Evolutionary conservation across 169 alveolate species (phyloP).

Genomic region (Plasmodium billcollinsi): DNA sequence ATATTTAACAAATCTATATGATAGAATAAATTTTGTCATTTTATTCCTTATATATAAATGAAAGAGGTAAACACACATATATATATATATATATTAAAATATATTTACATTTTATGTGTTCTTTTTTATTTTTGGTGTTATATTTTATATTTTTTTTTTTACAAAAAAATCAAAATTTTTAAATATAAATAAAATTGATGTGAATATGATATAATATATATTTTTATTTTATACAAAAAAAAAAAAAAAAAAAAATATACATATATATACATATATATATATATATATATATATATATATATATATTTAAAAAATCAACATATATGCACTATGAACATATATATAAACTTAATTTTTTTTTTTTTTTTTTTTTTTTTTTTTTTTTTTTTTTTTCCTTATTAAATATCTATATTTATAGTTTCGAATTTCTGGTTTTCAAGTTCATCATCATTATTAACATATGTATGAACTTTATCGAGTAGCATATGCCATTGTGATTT

Average conservation of each 20-base stretch:
- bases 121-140: neutral
- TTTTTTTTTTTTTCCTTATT: neutral
- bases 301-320: too few relatives aligned
- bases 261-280: neutral
- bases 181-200: too few relatives aligned
- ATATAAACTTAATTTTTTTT: too few relatives aligned
- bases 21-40: neutral
- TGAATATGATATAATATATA: too few relatives aligned
- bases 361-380: neutral
- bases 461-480: constrained; percentile 58
- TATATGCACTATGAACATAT: too few relatives aligned
- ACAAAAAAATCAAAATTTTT: too few relatives aligned
- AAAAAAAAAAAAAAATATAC: too few relatives aligned
- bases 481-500: constrained; percentile 31
- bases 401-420: constrained; percentile 50
- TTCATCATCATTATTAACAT: constrained; percentile 19
- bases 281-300: neutral
- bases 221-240: too few relatives aligned
- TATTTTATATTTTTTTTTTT: neutral
- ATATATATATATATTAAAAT: neutral
- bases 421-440: constrained; percentile 36
- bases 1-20: constrained; percentile 38
- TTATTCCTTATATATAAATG: neutral
- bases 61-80: neutral
- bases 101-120: neutral